A percentile compares a stretch with the other conserved stretches of the same genome.
Conservation (phyloP, 129 eudicot species). For the Gnaphalium uliginosum region DNA sequence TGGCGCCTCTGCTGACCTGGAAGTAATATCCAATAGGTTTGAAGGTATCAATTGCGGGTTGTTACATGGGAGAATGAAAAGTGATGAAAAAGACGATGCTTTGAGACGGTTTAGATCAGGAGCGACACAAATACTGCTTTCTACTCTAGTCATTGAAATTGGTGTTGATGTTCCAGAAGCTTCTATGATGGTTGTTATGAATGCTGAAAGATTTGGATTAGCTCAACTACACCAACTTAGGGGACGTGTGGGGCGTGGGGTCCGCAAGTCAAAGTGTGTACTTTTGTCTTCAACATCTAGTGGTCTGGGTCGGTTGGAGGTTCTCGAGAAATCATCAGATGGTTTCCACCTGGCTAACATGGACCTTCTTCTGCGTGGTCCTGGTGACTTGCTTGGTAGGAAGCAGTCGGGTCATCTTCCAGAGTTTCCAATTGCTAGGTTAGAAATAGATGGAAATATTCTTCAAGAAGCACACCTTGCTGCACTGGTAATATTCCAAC, state of each 20-base stretch:
- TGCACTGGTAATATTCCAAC: slow-evolving; percentile 59
- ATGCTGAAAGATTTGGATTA: slow-evolving; percentile 92
- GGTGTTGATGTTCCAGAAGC: slow-evolving; percentile 99
- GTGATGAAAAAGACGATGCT: slow-evolving; percentile 81
- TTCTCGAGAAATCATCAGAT: slow-evolving; percentile 71
- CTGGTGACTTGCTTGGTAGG: slow-evolving; percentile 96
- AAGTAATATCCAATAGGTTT: slow-evolving; percentile 58
- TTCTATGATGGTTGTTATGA: slow-evolving; percentile 99
- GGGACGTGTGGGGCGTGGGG: slow-evolving; percentile 96
- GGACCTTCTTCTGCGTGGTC: slow-evolving; percentile 89
- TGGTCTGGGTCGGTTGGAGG: slow-evolving; percentile 69
- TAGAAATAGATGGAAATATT: slow-evolving; percentile 87
- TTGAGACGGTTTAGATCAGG: slow-evolving; percentile 75
- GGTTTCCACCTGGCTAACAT: slow-evolving; percentile 86
- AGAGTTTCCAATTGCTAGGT: slow-evolving; percentile 87
- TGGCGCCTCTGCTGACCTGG: slow-evolving; percentile 86
- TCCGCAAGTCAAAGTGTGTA: slow-evolving; percentile 78
- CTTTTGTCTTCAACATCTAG: slow-evolving; percentile 57
- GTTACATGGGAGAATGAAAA: slow-evolving; percentile 84
- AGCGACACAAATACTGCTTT: slow-evolving; percentile 75
- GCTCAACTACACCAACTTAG: slow-evolving; percentile 97
- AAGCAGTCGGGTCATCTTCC: slow-evolving; percentile 99
- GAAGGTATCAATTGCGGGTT: slow-evolving; percentile 59
- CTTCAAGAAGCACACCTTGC: slow-evolving; percentile 96
- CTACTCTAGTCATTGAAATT: slow-evolving; percentile 88